phyloP scores from a whole-genome alignment of 2,329 filamentous ascomycete genomes.

The Alternaria atra region DNA sequence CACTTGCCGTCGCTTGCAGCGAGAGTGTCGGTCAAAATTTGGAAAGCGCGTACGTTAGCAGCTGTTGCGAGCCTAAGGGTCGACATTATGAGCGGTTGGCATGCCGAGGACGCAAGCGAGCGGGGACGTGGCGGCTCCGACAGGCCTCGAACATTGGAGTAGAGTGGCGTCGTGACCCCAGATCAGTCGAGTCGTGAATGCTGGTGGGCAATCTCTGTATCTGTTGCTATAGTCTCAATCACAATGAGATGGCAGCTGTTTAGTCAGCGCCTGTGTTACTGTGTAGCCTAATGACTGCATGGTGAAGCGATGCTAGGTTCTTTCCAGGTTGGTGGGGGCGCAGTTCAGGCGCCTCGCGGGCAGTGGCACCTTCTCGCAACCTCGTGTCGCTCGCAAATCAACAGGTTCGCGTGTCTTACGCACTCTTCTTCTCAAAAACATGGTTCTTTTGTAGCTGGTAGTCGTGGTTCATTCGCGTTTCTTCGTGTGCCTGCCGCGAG shows the following conservation, averaged over 20 bases:
- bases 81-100: conserved; percentile 22
- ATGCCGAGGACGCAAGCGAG: conserved; percentile 18
- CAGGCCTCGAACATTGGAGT: not conserved
- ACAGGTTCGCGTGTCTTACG: not conserved
- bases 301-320: conserved; percentile 15
- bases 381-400: conserved; percentile 3
- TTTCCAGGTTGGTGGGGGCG: conserved; percentile 19
- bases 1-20: conserved; percentile 21
- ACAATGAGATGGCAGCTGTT: conserved; percentile 2
- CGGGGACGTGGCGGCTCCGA: not conserved
- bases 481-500: conserved; percentile 9
- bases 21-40: conserved; percentile 33
- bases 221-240: conserved; percentile 6
- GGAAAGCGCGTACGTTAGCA: conserved; percentile 43
- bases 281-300: conserved; percentile 4
- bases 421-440: not conserved
- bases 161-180: not conserved
- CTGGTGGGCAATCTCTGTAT: conserved; percentile 6
- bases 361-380: conserved; percentile 5
- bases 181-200: not conserved
- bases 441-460: not conserved
- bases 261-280: conserved; percentile 1
- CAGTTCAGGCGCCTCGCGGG: conserved; percentile 12
- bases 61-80: conserved; percentile 43
- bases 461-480: not conserved